Evolutionary conservation across 805 yeast species (phyloP).

Genomic region (Kodamaea hsintzibuensis): DNA sequence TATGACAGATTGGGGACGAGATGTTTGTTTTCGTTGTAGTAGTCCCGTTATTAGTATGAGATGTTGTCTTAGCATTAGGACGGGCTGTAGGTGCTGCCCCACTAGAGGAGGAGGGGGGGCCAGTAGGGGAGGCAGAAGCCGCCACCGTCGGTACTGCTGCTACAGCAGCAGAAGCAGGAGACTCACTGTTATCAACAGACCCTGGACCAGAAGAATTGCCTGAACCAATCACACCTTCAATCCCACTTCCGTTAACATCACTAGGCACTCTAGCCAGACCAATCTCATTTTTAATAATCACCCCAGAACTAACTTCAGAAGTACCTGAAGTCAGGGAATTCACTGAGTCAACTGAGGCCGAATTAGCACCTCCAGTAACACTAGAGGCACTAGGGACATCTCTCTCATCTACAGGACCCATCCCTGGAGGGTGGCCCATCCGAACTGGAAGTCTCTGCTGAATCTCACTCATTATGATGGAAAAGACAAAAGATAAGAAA

Average conservation of each 20-base stretch:
- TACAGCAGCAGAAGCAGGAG: neutral
- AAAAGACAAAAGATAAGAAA: constrained; percentile 7
- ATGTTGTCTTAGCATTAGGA: constrained; percentile 65
- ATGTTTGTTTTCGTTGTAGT: constrained; percentile 66
- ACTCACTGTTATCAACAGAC: neutral
- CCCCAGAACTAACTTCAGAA: neutral
- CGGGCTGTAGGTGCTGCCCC: constrained; percentile 23
- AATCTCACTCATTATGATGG: constrained; percentile 19
- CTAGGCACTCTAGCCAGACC: neutral
- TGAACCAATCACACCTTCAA: neutral
- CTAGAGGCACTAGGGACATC: neutral
- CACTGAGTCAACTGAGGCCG: neutral
- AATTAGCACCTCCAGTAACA: neutral
- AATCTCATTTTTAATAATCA: neutral
- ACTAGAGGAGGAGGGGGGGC: constrained; percentile 29
- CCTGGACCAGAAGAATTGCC: neutral
- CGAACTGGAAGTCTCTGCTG: constrained; percentile 11
- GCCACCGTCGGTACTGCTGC: constrained; percentile 21
- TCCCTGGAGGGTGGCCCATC: neutral
- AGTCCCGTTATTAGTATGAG: constrained; percentile 57
- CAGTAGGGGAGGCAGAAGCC: no score
- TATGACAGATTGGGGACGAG: constrained; percentile 74
- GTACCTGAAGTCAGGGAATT: neutral
- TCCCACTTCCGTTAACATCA: neutral
- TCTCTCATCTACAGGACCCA: neutral